Evolutionary conservation across 129 eudicot genomes (phyloP).

Genomic region (Arctium minus): DNA sequence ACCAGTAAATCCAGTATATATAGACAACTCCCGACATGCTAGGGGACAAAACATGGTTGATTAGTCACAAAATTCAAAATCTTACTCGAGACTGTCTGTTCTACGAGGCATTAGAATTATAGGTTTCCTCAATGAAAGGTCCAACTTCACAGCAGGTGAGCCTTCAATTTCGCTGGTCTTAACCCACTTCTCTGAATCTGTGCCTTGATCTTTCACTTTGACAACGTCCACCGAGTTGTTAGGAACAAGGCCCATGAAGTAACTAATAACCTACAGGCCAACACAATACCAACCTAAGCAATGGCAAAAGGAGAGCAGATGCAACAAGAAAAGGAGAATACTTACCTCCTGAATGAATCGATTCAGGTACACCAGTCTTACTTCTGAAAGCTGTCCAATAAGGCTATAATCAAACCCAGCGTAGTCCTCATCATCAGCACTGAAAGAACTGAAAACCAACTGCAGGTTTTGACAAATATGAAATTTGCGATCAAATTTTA

Average conservation of each 20-base stretch:
- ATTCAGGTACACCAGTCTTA: constrained; percentile 83
- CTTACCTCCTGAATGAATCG: constrained; percentile 95
- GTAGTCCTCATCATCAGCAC: constrained; percentile 87
- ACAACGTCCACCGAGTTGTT: constrained; percentile 59
- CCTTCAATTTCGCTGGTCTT: constrained; percentile 92
- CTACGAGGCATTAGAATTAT: constrained; percentile 91
- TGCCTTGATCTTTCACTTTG: constrained; percentile 77
- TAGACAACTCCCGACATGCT: neutral
- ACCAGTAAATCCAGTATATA: neutral
- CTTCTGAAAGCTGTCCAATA: constrained; percentile 95
- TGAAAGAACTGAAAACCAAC: constrained; percentile 80
- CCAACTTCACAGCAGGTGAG: constrained; percentile 96
- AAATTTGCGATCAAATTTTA: neutral
- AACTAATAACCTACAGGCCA: constrained; percentile 57
- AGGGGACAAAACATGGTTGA: constrained; percentile 1
- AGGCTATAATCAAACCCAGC: constrained; percentile 92
- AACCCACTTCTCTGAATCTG: constrained; percentile 83
- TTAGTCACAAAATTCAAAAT: constrained; percentile 3
- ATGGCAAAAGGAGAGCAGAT: neutral
- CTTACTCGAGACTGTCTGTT: constrained; percentile 88
- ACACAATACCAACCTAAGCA: constrained; percentile 24
- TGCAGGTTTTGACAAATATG: constrained; percentile 34
- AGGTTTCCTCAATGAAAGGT: constrained; percentile 84
- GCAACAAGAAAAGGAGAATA: constrained; percentile 10
- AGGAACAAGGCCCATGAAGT: constrained; percentile 97